Conservation (phyloP, 2,329 filamentous ascomycete genomes). For the Lasiodiplodia sp. region DNA sequence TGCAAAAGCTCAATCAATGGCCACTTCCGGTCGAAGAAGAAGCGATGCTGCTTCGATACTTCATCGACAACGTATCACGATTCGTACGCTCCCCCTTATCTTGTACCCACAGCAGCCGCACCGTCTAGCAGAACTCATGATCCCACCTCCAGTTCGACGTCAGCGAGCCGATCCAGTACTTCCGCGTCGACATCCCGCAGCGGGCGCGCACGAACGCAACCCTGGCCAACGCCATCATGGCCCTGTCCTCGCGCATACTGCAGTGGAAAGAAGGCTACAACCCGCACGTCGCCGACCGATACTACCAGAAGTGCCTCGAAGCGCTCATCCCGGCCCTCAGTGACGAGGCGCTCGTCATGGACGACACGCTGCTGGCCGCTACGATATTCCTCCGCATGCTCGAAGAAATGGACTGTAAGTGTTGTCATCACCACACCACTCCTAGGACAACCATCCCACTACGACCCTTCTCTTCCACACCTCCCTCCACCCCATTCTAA, state of each 20-base stretch:
- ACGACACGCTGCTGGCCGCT: conserved; percentile 51
- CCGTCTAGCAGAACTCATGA: conserved; percentile 17
- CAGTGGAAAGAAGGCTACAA: conserved; percentile 50
- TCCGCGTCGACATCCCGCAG: conserved; percentile 45
- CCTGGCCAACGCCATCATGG: conserved; percentile 53
- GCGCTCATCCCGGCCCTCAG: conserved; percentile 51
- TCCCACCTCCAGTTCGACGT: conserved; percentile 42
- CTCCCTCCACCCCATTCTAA: background rate
- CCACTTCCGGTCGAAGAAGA: conserved; percentile 47
- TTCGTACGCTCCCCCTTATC: conserved; percentile 38
- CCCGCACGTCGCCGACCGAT: conserved; percentile 51
- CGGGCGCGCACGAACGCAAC: conserved; percentile 47
- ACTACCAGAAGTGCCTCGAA: conserved; percentile 51
- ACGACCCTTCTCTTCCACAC: background rate
- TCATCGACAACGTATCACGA: conserved; percentile 45
- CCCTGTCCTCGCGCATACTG: conserved; percentile 52
- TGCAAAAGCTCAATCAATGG: conserved; percentile 38
- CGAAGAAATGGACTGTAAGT: conserved; percentile 51
- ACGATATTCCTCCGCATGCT: conserved; percentile 51
- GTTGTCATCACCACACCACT: background rate
- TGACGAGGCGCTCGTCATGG: conserved; percentile 47
- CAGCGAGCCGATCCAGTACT: conserved; percentile 44
- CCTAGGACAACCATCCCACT: background rate
- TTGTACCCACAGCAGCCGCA: no score
- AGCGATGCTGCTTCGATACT: conserved; percentile 47